phyloP scores from a whole-genome alignment of 768 basidiomycete genomes.

The Mycena albidolilacea region DNA sequence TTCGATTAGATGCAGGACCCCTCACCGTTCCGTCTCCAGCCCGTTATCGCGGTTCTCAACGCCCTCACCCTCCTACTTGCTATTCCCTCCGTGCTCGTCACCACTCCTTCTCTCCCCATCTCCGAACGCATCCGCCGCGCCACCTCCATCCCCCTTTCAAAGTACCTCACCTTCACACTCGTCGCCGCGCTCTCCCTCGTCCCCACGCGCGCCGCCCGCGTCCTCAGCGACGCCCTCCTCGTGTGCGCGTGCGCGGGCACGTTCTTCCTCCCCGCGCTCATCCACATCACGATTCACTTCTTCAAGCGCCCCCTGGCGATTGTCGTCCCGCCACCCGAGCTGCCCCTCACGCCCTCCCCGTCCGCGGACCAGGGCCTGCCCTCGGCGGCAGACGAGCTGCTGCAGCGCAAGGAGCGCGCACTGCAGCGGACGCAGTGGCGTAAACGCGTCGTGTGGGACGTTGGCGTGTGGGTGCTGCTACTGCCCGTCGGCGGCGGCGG shows the following conservation, averaged over 20 bases:
- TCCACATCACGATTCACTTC: conserved; percentile 88
- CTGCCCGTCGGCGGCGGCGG: conserved; percentile 72
- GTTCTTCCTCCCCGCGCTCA: conserved; percentile 79
- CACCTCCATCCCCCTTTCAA: conserved; percentile 62
- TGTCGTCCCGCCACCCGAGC: conserved; percentile 67
- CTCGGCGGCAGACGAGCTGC: conserved; percentile 71
- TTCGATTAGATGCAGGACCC: conserved; percentile 45
- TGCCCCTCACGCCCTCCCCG: conserved; percentile 51
- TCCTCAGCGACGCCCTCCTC: conserved; percentile 65
- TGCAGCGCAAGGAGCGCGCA: conserved; percentile 89
- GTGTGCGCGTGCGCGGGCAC: conserved; percentile 68
- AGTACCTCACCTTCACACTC: conserved; percentile 56
- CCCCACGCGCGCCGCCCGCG: conserved; percentile 53
- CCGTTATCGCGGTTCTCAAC: conserved; percentile 60
- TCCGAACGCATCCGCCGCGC: conserved; percentile 59
- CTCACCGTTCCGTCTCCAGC: conserved; percentile 46
- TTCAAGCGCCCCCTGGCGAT: conserved; percentile 89
- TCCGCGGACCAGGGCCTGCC: conserved; percentile 36
- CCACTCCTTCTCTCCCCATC: conserved; percentile 67
- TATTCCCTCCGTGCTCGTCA: conserved; percentile 72
- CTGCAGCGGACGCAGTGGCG: conserved; percentile 83
- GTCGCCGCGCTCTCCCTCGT: conserved; percentile 63
- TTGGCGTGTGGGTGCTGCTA: conserved; percentile 85
- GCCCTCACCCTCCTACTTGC: conserved; percentile 69
- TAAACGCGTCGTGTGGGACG: conserved; percentile 85